phyloP scores from a whole-genome alignment of 2,329 filamentous ascomycete species.

The Knufia petricola region DNA sequence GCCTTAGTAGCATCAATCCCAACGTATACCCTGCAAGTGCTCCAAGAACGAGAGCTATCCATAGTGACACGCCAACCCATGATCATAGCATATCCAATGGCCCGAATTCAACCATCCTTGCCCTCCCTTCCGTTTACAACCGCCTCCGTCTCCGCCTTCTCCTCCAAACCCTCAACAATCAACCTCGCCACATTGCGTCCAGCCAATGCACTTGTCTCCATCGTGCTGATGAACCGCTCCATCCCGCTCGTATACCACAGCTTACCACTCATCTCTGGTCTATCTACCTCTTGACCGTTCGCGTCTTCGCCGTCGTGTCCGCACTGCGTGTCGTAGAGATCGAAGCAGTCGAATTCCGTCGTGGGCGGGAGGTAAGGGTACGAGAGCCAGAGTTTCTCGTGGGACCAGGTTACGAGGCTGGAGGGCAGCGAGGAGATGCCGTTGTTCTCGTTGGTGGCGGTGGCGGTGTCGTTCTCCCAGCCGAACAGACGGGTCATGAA shows the following conservation, averaged over 20 bases:
- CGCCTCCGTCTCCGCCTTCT: not conserved
- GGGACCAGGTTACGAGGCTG: constrained; percentile 59
- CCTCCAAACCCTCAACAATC: constrained; percentile 36
- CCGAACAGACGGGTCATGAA: constrained; percentile 44
- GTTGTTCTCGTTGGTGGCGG: constrained; percentile 19
- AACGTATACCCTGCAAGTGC: too few species aligned
- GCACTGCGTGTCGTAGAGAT: constrained; percentile 45
- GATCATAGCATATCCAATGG: too few species aligned
- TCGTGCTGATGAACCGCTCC: constrained; percentile 89
- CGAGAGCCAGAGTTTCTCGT: constrained; percentile 67
- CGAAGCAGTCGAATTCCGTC: constrained; percentile 74
- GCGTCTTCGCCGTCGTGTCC: constrained; percentile 7
- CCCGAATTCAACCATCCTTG: too few species aligned
- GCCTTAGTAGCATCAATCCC: too few species aligned
- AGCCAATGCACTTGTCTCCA: constrained; percentile 93
- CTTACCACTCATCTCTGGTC: not conserved
- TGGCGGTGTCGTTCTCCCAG: constrained; percentile 21
- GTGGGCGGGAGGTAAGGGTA: constrained; percentile 81
- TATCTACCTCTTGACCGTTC: not conserved
- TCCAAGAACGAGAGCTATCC: too few species aligned
- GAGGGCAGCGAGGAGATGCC: constrained; percentile 24
- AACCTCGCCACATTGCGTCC: constrained; percentile 54
- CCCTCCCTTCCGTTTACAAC: not conserved
- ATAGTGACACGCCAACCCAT: too few species aligned
- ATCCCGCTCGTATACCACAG: constrained; percentile 58